Conservation (phyloP, 176 grass and related monocot genomes). For the Musa troglodytarum region DNA sequence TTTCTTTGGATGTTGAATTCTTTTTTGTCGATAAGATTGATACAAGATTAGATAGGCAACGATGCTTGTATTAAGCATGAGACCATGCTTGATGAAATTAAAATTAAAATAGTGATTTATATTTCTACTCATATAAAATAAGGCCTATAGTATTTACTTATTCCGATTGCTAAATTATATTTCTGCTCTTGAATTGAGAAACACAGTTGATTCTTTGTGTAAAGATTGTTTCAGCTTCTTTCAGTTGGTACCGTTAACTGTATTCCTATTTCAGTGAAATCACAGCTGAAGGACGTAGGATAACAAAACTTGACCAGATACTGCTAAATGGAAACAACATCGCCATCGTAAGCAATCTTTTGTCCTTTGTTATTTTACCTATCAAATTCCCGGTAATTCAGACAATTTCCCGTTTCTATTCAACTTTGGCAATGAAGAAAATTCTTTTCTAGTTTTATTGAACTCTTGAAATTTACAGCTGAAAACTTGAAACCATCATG, state of each 20-base stretch:
- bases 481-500: neutral
- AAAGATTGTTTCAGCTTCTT: neutral
- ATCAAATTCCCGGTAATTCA: neutral
- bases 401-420: neutral
- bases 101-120: too few relatives aligned
- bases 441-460: neutral
- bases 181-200: neutral
- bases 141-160: too few relatives aligned
- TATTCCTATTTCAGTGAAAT: slow-evolving; percentile 50
- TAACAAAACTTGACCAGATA: slow-evolving; percentile 96
- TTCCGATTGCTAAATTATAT: neutral
- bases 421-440: neutral
- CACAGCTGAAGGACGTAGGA: slow-evolving; percentile 79
- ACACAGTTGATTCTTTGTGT: neutral
- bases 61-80: too few relatives aligned
- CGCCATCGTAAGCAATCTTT: slow-evolving; percentile 67
- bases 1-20: too few relatives aligned
- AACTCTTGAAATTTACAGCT: neutral
- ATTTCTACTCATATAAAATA: too few relatives aligned
- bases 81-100: too few relatives aligned
- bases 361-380: too few relatives aligned
- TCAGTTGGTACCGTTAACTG: neutral
- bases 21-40: too few relatives aligned
- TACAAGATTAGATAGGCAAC: too few relatives aligned
- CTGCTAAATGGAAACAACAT: slow-evolving; percentile 97